Evolutionary conservation across 106 monocot genomes (phyloP), one percentile per base, ranked within the genome.

Genomic region (Allium cepa): DNA sequence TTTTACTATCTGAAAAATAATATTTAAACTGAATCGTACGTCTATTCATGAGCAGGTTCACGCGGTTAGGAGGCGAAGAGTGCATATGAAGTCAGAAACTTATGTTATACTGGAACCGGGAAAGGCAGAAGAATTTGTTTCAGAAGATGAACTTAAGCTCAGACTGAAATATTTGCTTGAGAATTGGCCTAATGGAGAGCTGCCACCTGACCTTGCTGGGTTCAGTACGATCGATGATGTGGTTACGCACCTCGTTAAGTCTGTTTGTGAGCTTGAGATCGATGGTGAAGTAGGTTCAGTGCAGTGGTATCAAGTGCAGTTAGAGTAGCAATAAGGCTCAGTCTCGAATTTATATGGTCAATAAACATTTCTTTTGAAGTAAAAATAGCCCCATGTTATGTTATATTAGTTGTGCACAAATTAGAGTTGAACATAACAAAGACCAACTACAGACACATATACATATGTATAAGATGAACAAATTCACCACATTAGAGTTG

Each of bases 221-320:
- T 90, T 90, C 77, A 63, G 72, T 9, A 74, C 82, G 7, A 75
- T 87, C 16, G 84, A 94, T 56, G 90, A 87, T 72, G 87, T 82
- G 3, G 82, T 90, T 49, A 73, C 86, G 22, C 85, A 94, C 73
- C 94, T 94, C 13, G 72, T 90, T 8, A 82, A 62, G 66, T 90
- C 87, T 48, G 94, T 87, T 7, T 94, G 94, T 47, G 90, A 87
- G 82, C 90, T 94, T 4, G 90, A 94, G 68, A 84, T 90, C 45
- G 78, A 90, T 49, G 90, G 94, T 7, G 82, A 87, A 72, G 82
- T 90, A 15, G 94, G 90, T 8, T 87, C 94, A 0, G 62, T 87
- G 12, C 94, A 94, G 65, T 87, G 90, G 94, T 94, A 90, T 75
- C 87, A 87, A 74, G 90, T 94, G 22, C 77, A 67, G 53, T 73